These are phyloP conservation scores for Immersiporthe knoxdaviesiana DNA, from an alignment of 2,329 filamentous ascomycete genomes.

Conservation along the genomic window DNA sequence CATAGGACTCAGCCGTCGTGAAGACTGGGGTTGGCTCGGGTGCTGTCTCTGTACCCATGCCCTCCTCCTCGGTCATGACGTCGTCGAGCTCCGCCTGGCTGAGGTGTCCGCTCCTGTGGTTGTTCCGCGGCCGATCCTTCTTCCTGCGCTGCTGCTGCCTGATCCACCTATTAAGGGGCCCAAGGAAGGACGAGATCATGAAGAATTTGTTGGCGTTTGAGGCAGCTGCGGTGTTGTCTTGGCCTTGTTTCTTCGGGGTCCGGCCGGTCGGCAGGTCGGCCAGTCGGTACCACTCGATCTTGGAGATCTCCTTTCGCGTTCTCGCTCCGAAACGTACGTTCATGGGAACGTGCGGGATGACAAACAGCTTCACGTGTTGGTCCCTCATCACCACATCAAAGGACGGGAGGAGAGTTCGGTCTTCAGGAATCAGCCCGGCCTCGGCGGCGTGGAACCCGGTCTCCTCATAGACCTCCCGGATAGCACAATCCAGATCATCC, in stretches of 20 bases:
- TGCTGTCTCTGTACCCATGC: slow-evolving; percentile 46
- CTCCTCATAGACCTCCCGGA: slow-evolving; percentile 94
- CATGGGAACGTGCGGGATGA: slow-evolving; percentile 86
- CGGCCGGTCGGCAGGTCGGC: slow-evolving; percentile 79
- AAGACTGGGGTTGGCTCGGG: slow-evolving; percentile 37
- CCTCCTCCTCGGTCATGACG: slow-evolving; percentile 64
- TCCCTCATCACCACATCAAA: slow-evolving; percentile 90
- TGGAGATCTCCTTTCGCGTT: slow-evolving; percentile 96
- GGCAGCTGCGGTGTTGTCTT: slow-evolving; percentile 59
- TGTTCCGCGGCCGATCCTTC: slow-evolving; percentile 50
- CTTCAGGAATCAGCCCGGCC: slow-evolving; percentile 74
- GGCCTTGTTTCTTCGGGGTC: slow-evolving; percentile 65
- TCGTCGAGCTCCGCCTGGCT: slow-evolving; percentile 54
- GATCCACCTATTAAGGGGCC: slow-evolving; percentile 87
- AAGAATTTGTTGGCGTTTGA: slow-evolving; percentile 87
- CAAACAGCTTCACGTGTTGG: slow-evolving; percentile 89
- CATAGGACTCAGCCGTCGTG: slow-evolving; percentile 37
- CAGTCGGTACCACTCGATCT: slow-evolving; percentile 92
- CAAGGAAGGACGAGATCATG: slow-evolving; percentile 94
- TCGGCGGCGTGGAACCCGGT: slow-evolving; percentile 83
- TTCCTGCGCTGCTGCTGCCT: slow-evolving; percentile 83
- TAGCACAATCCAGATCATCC: slow-evolving; percentile 87
- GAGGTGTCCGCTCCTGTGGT: slow-evolving; percentile 41
- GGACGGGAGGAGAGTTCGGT: slow-evolving; percentile 76
- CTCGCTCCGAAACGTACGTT: slow-evolving; percentile 86